phyloP scores from a whole-genome alignment of 2,329 filamentous ascomycete species.

The Scolecobasidium constrictum region DNA sequence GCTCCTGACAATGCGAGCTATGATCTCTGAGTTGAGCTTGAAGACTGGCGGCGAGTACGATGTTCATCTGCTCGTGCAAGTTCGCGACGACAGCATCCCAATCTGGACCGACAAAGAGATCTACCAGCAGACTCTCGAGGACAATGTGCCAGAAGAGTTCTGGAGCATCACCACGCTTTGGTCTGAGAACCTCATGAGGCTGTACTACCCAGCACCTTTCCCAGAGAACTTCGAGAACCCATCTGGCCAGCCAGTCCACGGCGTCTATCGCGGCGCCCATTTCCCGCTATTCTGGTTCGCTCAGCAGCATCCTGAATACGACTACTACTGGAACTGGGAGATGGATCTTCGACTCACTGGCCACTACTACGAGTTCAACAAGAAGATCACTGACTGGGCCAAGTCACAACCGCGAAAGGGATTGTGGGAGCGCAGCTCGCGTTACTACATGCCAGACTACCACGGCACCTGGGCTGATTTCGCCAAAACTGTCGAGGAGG shows the following conservation, averaged over 20 bases:
- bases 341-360: slow-evolving; percentile 74
- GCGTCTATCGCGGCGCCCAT: slow-evolving; percentile 63
- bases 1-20: slow-evolving; percentile 67
- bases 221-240: slow-evolving; percentile 63
- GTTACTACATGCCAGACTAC: slow-evolving; percentile 59
- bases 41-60: slow-evolving; percentile 80
- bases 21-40: slow-evolving; percentile 72
- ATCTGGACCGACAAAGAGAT: slow-evolving; percentile 66
- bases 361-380: slow-evolving; percentile 73
- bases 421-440: slow-evolving; percentile 62
- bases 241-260: slow-evolving; percentile 58
- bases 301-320: slow-evolving; percentile 39
- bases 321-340: slow-evolving; percentile 73
- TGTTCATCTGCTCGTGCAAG: slow-evolving; percentile 73
- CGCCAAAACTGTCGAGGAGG: slow-evolving; percentile 50
- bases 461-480: slow-evolving; percentile 62
- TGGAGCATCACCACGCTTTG: slow-evolving; percentile 80
- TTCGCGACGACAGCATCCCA: slow-evolving; percentile 64
- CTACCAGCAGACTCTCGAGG: slow-evolving; percentile 56
- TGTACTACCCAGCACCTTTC: slow-evolving; percentile 78
- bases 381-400: slow-evolving; percentile 53
- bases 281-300: slow-evolving; percentile 42
- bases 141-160: slow-evolving; percentile 73
- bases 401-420: slow-evolving; percentile 59
- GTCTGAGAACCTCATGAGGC: slow-evolving; percentile 87